These are phyloP conservation scores for Ascochyta lentis DNA, from an alignment of 2,329 filamentous ascomycete genomes.

Conservation along the genomic window DNA sequence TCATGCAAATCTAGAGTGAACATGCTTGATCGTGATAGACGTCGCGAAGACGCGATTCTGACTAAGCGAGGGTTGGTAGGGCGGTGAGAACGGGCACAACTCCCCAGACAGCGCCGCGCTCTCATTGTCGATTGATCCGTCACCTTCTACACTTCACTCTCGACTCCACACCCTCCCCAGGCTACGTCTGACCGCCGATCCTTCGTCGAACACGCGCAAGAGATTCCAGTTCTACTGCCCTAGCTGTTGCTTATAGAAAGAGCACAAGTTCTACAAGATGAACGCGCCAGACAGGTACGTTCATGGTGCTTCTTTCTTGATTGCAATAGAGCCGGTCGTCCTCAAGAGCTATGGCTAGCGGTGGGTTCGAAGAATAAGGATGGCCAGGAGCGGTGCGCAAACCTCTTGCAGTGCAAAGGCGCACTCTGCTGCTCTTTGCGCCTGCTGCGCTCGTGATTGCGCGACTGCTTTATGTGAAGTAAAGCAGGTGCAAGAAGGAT, in stretches of 20 bases:
- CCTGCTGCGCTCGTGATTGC: not conserved
- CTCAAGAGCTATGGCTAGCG: not conserved
- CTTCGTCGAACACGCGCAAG: slow-evolving; percentile 1
- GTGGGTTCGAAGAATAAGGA: not conserved
- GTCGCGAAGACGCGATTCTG: not conserved
- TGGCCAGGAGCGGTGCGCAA: not conserved
- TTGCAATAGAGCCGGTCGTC: not conserved
- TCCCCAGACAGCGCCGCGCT: not conserved
- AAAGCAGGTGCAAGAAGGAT: not conserved
- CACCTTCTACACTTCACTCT: not conserved
- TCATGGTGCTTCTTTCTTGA: not conserved
- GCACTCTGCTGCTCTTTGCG: not conserved
- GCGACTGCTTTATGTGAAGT: not conserved
- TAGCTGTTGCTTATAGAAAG: slow-evolving; percentile 5
- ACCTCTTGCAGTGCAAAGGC: not conserved
- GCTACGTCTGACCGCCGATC: not conserved
- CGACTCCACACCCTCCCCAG: not conserved
- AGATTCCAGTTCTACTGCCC: not conserved
- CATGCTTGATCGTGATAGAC: not conserved
- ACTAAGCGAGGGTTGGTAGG: slow-evolving; percentile 10
- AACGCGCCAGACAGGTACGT: slow-evolving; percentile 50
- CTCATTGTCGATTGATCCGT: slow-evolving; percentile 3
- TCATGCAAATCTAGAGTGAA: not conserved
- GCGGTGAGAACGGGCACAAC: slow-evolving; percentile 29
- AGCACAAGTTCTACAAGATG: slow-evolving; percentile 34